Percentiles rank a stretch among this genome's conserved stretches.
Conservation (phyloP, 805 yeast species). For the Hanseniaspora guilliermondii region DNA sequence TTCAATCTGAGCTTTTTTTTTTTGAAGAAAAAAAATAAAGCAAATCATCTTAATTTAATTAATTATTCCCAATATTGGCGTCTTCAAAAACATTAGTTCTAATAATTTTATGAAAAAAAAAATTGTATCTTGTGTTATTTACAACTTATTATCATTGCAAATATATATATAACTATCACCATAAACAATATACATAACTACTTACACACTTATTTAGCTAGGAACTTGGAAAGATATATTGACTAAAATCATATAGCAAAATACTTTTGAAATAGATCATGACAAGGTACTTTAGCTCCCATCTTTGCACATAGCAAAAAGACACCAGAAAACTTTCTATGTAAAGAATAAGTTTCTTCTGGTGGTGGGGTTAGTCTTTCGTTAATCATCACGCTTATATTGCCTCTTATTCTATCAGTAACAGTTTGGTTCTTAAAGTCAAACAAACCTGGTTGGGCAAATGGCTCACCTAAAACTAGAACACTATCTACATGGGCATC, state of each 20-base stretch:
- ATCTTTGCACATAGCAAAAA: slow-evolving; percentile 78
- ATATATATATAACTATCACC: too few species aligned
- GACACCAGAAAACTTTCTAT: slow-evolving; percentile 89
- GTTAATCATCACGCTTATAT: slow-evolving; percentile 77
- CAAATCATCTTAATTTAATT: too few species aligned
- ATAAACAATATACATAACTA: too few species aligned
- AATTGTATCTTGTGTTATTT: too few species aligned
- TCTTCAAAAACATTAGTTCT: too few species aligned
- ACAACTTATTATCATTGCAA: too few species aligned
- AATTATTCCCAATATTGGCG: too few species aligned
- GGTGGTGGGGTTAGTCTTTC: slow-evolving; percentile 95
- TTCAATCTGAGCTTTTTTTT: too few species aligned
- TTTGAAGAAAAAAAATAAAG: too few species aligned
- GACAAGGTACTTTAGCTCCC: slow-evolving; percentile 72
- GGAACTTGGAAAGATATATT: background rate
- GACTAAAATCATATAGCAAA: slow-evolving; percentile 34
- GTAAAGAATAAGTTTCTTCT: slow-evolving; percentile 94
- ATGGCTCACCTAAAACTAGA: slow-evolving; percentile 85
- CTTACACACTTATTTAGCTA: background rate
- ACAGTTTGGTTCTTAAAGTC: slow-evolving; percentile 79
- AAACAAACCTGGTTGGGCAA: slow-evolving; percentile 39
- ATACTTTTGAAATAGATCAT: slow-evolving; percentile 59
- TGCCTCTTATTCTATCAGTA: slow-evolving; percentile 80
- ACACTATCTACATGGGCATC: slow-evolving; percentile 87
- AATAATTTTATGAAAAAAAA: too few species aligned